Evolutionary conservation across 1,139 yeast genomes (phyloP).

Genomic region (Blastobotrys persicus): DNA sequence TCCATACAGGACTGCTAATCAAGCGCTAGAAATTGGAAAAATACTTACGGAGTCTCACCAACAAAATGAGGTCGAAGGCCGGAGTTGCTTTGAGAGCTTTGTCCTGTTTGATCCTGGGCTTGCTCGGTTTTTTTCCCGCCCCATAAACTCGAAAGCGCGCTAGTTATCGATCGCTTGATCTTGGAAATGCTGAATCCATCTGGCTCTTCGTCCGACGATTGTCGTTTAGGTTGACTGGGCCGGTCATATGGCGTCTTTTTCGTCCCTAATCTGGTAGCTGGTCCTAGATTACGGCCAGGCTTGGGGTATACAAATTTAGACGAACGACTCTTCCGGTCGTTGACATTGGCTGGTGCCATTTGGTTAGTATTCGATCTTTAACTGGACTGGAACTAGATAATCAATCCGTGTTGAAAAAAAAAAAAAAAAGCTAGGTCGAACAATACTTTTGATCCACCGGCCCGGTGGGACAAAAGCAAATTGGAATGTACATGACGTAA

Average conservation of each 20-base stretch:
- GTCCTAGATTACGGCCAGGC: constrained; percentile 1
- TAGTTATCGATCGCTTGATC: neutral
- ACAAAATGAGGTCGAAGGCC: constrained; percentile 13
- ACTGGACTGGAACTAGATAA: neutral
- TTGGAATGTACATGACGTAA: too few species aligned
- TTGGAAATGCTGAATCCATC: constrained; percentile 4
- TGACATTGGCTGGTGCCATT: neutral
- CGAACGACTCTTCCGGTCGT: constrained; percentile 3
- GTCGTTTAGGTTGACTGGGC: neutral
- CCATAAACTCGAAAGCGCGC: constrained; percentile 4
- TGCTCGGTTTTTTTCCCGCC: neutral
- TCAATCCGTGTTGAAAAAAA: constrained; percentile 2
- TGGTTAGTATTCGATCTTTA: neutral
- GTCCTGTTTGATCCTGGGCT: neutral
- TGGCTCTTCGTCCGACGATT: neutral
- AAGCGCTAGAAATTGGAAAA: too few species aligned
- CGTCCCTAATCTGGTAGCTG: neutral
- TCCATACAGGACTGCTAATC: neutral
- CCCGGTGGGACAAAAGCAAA: neutral
- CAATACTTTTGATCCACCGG: neutral
- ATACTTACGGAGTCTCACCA: constrained; percentile 17
- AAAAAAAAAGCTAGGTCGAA: neutral
- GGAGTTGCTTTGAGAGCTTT: neutral
- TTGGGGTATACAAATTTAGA: neutral
- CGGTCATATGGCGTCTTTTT: constrained; percentile 5